A percentile compares a stretch with the other conserved stretches of the same genome.
These are phyloP conservation scores for Metarhizium rileyi DNA, from an alignment of 2,329 filamentous ascomycete genomes.

Conservation along the genomic window DNA sequence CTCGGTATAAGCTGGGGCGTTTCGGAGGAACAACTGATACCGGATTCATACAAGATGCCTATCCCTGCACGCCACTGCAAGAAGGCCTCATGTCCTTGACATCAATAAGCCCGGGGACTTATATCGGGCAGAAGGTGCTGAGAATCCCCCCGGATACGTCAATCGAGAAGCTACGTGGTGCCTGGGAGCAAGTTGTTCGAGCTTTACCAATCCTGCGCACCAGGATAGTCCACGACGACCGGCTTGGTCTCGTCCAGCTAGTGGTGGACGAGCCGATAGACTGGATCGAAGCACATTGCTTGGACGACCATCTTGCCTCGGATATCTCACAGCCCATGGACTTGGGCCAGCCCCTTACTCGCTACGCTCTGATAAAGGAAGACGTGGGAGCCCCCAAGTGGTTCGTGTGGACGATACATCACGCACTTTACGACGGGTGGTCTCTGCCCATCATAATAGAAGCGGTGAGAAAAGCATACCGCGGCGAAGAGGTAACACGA, in stretches of 20 bases:
- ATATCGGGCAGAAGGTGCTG: constrained; percentile 17
- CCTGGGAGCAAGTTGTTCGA: constrained; percentile 8
- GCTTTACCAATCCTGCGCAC: constrained; percentile 29
- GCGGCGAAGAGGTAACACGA: not conserved
- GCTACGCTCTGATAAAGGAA: constrained; percentile 28
- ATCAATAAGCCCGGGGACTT: constrained; percentile 20
- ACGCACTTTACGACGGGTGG: constrained; percentile 40
- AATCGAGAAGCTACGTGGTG: constrained; percentile 3
- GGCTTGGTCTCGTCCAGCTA: constrained; percentile 32
- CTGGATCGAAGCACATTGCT: constrained; percentile 14
- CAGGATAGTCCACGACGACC: constrained; percentile 30
- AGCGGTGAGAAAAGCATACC: constrained; percentile 12
- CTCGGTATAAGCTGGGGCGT: not conserved
- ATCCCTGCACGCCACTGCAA: constrained; percentile 29
- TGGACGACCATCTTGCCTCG: constrained; percentile 25
- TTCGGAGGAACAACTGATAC: not conserved
- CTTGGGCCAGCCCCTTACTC: constrained; percentile 30
- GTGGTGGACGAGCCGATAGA: constrained; percentile 27
- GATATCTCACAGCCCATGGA: constrained; percentile 28
- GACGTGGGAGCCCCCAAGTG: constrained; percentile 26
- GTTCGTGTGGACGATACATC: constrained; percentile 32
- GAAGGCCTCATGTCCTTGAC: constrained; percentile 28
- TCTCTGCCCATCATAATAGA: constrained; percentile 35
- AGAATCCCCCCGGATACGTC: constrained; percentile 8
- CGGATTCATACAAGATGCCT: constrained; percentile 20